Base-by-base conservation (phyloP, 805 yeast species). In the Zygosaccharomyces kombuchaensis region DNA sequence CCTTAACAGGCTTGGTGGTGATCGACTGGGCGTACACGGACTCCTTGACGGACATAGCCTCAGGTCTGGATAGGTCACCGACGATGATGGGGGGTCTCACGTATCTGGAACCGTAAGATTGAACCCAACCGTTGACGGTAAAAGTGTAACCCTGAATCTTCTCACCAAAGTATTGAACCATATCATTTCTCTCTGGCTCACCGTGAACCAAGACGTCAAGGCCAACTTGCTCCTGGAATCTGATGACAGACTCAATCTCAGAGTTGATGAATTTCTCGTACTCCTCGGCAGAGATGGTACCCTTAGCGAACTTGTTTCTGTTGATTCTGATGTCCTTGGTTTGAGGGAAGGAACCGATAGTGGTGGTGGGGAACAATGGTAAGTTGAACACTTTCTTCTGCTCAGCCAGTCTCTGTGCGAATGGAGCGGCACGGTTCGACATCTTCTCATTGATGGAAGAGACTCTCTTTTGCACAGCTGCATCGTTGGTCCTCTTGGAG, bases 151-250 rank as follows among this genome's bases (percentile, higher is more conserved):
- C 99, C 69, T 87, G 85, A 71, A 93, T 80, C 80, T 88, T 89
- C 80, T 93, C 99, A 80, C 99, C 99, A 60, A 93, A 93, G 84
- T 91, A 93, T 81, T 93, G 99, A 67, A 93, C 99, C 99, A 93
- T 93, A 79, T 93, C 99, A 79, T 93, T 93, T 83, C 99, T 87
- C 83, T 93, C 99, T 74, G 99, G 99, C 80, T 93, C 99, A 80
- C 99, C 99, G 76, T 93, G 99, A 59, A 93, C 99, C 63, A 91
- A 79, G 63, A 93, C 98, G 70, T 93, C 99, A 65, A 93, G 82
- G 62, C 96, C 99, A 67, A 91, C 82, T 72, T 93, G 96, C 78
- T 93, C 99, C 81, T 93, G 99, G 95, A 93, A 93, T 79, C 88
- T 84, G 75, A 93, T 87, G 67, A 91, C 98, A 53, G 77, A 83